A percentile compares a stretch with the other conserved stretches of the same genome.
Conservation (phyloP, 306 rosid species). For the Nissolia schottii region DNA sequence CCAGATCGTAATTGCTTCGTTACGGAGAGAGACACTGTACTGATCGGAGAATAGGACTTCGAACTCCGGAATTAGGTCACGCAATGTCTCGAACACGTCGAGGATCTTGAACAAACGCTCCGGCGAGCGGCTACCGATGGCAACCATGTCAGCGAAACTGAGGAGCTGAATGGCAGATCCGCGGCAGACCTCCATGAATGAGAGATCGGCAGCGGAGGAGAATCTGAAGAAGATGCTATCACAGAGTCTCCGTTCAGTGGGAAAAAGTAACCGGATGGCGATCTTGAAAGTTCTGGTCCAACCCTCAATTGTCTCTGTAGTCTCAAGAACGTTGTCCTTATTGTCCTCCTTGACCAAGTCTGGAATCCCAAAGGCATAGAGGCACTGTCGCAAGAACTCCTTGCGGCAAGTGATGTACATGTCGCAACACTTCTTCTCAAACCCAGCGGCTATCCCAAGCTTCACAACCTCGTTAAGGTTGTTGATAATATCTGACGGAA, state of each 20-base stretch:
- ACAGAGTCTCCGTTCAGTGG: slow-evolving; percentile 79
- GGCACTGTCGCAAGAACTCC: too few relatives aligned
- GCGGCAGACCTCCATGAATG: slow-evolving; percentile 93
- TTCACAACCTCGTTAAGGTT: too few relatives aligned
- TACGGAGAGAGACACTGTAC: slow-evolving; percentile 63
- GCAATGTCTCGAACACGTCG: slow-evolving; percentile 75
- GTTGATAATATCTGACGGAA: too few relatives aligned
- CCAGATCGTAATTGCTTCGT: slow-evolving; percentile 80
- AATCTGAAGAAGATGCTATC: slow-evolving; percentile 76
- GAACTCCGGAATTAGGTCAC: slow-evolving; percentile 74
- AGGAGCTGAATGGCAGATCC: slow-evolving; percentile 74
- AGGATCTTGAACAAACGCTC: slow-evolving; percentile 73
- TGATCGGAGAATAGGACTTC: slow-evolving; percentile 69
- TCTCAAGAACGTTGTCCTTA: too few relatives aligned
- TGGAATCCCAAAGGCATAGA: too few relatives aligned
- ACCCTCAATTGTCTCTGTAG: too few relatives aligned
- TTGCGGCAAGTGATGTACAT: too few relatives aligned
- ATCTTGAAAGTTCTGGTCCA: slow-evolving; percentile 80
- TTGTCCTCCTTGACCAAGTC: too few relatives aligned
- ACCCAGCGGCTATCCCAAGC: too few relatives aligned
- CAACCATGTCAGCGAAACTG: slow-evolving; percentile 80
- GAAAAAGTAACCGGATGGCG: slow-evolving; percentile 65
- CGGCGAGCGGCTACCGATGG: slow-evolving; percentile 77
- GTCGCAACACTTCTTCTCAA: too few relatives aligned
- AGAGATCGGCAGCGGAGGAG: slow-evolving; percentile 67